phyloP scores from a whole-genome alignment of 192 early-diverging fungal genomes.

The Gaertneriomyces semiglobifer region DNA sequence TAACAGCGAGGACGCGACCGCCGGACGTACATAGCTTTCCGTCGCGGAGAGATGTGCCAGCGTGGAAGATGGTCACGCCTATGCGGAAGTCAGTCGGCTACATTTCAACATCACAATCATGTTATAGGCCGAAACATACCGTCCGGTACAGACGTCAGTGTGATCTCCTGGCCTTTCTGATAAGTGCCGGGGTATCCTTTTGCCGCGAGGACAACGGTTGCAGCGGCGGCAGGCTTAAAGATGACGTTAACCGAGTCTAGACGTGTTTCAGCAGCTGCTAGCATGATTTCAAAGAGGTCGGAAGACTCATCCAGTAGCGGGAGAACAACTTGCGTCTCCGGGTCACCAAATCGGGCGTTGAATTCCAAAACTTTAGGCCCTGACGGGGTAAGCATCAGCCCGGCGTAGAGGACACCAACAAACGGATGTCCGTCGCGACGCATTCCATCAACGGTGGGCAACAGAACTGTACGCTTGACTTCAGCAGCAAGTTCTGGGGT shows the following conservation, averaged over 20 bases:
- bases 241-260: constrained; percentile 79
- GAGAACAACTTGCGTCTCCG: constrained; percentile 94
- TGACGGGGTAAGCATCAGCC: constrained; percentile 86
- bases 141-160: constrained; percentile 45
- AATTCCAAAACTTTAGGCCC: constrained; percentile 97
- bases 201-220: constrained; percentile 90
- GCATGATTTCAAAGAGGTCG: constrained; percentile 82
- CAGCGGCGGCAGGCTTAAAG: constrained; percentile 73
- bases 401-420: constrained; percentile 94
- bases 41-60: constrained; percentile 69
- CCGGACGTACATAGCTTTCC: constrained; percentile 77
- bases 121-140: constrained; percentile 17
- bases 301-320: constrained; percentile 80
- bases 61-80: constrained; percentile 82
- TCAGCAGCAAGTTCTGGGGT: constrained; percentile 67
- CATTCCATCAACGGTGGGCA: constrained; percentile 95
- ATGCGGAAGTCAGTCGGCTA: constrained; percentile 11
- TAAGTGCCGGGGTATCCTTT: constrained; percentile 91
- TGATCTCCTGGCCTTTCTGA: constrained; percentile 75
- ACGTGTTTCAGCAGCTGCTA: constrained; percentile 84
- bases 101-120: background rate
- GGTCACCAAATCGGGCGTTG: constrained; percentile 98
- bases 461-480: constrained; percentile 75
- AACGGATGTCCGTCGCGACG: constrained; percentile 93
- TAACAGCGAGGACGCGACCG: constrained; percentile 93